phyloP scores from a whole-genome alignment of 2,329 filamentous ascomycete species.

The Scedosporium dehoogii region DNA sequence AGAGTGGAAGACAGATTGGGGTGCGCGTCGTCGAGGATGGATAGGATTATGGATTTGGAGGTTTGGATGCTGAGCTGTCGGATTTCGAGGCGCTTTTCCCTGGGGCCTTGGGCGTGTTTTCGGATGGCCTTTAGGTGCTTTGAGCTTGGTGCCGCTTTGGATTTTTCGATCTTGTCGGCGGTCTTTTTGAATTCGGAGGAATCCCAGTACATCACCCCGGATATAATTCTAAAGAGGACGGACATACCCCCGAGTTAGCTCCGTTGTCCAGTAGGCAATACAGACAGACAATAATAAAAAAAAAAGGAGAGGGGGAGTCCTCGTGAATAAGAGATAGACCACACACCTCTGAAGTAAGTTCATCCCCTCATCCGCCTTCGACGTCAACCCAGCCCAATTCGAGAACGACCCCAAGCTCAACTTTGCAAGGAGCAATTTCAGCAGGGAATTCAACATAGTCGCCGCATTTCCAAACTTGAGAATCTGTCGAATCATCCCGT shows the following conservation, averaged over 20 bases:
- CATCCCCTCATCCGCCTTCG: slow-evolving; percentile 66
- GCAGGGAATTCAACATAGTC: slow-evolving; percentile 70
- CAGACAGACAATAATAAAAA: neutral
- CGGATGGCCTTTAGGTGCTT: slow-evolving; percentile 52
- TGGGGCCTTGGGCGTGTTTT: slow-evolving; percentile 41
- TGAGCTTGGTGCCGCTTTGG: slow-evolving; percentile 37
- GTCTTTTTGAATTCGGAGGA: slow-evolving; percentile 58
- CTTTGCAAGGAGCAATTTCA: slow-evolving; percentile 66
- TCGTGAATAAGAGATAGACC: too few relatives aligned
- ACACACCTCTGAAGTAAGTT: slow-evolving; percentile 57
- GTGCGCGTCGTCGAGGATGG: slow-evolving; percentile 50
- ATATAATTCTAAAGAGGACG: slow-evolving; percentile 50
- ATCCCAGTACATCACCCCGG: slow-evolving; percentile 64
- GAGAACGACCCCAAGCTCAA: slow-evolving; percentile 63
- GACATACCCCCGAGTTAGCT: neutral
- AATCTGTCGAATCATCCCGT: slow-evolving; percentile 62
- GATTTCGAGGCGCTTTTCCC: slow-evolving; percentile 47
- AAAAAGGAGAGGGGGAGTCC: too few relatives aligned
- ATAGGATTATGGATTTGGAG: slow-evolving; percentile 51
- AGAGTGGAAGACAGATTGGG: slow-evolving; percentile 27
- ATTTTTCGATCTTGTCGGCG: slow-evolving; percentile 53
- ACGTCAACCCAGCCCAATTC: slow-evolving; percentile 69
- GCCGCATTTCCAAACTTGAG: slow-evolving; percentile 69
- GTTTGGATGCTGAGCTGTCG: slow-evolving; percentile 43
- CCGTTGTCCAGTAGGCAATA: neutral